Base-by-base conservation (phyloP, 129 eudicot genomes). In the Apium graveolens region DNA sequence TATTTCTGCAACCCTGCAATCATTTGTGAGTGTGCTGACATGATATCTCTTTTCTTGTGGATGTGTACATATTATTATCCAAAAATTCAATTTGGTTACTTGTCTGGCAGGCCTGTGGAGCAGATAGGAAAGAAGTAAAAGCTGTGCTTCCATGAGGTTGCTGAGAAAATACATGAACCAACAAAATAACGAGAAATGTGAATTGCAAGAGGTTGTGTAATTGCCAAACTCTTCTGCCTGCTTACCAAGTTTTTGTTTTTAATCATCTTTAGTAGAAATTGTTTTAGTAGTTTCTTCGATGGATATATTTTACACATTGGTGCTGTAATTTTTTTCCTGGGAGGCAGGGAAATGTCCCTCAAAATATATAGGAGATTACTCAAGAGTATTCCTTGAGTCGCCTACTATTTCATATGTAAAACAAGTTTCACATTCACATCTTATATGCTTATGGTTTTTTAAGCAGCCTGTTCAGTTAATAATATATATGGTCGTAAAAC, bases 81-180 rank as follows among this genome's bases (percentile, higher is more conserved):
- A 44, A 14, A 73, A 73, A 11, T 13, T 12, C 65, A 55, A 82
- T 43, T 82, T 53, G 43, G 8, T 43, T 6, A 11, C 53, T 68
- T 32, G 16, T 78, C 38, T 76, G 86, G 90, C 92, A 94, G 98
- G 84, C 92, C 21, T 94, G 86, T 83, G 98, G 98, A 76, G 86
- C 93, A 31, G 98, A 94, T 83, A 87, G 93, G 83, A 94, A 94
- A 90, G 98, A 83, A 76, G 60, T 94, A n/a, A 87, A 89, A 88
- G 83, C 93, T 53, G 82, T 79, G 69, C 96, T 94, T 79, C 96
- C 98, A 9, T 91, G 84, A 94, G 82, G 77, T 60, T 43, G 0
- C 35, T 20, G 38, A 13, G 29, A 55, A n/a, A 26, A 20, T 48
- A 34, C 65, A 14, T 55, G 44, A 66, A 55, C 76, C 57, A 73